Conservation (phyloP, 305 asterid genomes). For the Fraxinus dipetala region DNA sequence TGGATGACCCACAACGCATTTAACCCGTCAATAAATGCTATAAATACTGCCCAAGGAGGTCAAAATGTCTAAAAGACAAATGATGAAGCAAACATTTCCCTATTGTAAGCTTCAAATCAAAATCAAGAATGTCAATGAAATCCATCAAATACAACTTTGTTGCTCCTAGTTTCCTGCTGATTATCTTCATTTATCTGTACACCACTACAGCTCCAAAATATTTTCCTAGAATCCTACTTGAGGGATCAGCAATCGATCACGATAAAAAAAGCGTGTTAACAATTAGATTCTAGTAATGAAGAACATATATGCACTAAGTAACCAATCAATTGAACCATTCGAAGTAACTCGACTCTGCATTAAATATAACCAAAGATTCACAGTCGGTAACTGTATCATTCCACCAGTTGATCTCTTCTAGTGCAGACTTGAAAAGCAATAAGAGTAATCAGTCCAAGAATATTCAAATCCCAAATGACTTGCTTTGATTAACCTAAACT, state of each 20-base stretch:
- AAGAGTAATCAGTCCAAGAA: conserved; percentile 21
- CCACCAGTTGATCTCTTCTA: conserved; percentile 25
- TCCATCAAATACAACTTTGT: conserved; percentile 28
- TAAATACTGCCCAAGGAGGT: background rate
- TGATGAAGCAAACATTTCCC: background rate
- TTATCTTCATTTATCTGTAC: conserved; percentile 19
- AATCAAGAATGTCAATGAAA: conserved; percentile 9
- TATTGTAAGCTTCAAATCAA: background rate
- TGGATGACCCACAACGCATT: background rate
- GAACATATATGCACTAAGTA: conserved; percentile 6
- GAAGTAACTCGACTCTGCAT: conserved; percentile 22
- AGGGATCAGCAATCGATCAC: conserved; percentile 27
- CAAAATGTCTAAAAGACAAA: background rate
- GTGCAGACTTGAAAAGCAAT: conserved; percentile 8
- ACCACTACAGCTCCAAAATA: conserved; percentile 35
- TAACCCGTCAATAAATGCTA: background rate
- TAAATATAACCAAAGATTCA: conserved; percentile 24
- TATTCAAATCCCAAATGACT: conserved; percentile 16
- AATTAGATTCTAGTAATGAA: conserved; percentile 13
- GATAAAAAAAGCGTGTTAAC: conserved; percentile 23
- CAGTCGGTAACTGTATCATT: conserved; percentile 13
- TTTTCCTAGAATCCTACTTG: conserved; percentile 32
- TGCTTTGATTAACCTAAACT: conserved; percentile 45
- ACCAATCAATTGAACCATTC: conserved; percentile 21
- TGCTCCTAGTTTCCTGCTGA: conserved; percentile 28